Conservation (phyloP, 1,284 basidiomycete species). For the Irpex sp. region DNA sequence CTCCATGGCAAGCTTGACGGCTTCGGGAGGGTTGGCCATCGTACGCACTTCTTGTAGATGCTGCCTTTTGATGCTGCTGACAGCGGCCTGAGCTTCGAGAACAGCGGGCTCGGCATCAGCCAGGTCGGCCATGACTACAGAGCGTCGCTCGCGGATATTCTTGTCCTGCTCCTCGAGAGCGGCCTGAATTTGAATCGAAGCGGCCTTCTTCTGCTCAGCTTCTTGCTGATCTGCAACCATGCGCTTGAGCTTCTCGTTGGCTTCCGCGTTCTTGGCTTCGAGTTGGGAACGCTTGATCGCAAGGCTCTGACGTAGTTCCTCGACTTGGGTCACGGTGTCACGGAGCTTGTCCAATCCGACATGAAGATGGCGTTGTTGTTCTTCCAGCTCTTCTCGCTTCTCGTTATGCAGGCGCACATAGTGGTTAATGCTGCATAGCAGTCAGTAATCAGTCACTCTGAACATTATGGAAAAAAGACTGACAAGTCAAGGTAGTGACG, state of each 20-base stretch:
- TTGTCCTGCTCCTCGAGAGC: conserved; percentile 90
- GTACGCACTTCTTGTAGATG: conserved; percentile 97
- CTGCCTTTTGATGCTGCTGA: conserved; percentile 96
- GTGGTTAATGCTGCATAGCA: conserved; percentile 79
- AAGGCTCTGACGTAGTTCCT: conserved; percentile 93
- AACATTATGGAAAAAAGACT: conserved; percentile 34
- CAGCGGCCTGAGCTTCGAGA: conserved; percentile 90
- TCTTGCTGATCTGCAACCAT: conserved; percentile 99
- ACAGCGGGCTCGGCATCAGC: conserved; percentile 99
- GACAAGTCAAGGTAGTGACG: conserved; percentile 98
- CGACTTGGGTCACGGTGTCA: conserved; percentile 94
- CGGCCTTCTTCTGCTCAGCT: conserved; percentile 96
- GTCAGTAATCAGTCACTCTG: neutral
- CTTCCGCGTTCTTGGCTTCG: conserved; percentile 90
- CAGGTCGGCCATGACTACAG: conserved; percentile 92
- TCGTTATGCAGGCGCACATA: conserved; percentile 96
- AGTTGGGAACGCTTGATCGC: conserved; percentile 93
- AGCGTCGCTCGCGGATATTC: conserved; percentile 83
- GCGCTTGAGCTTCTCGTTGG: conserved; percentile 94
- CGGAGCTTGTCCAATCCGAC: conserved; percentile 97
- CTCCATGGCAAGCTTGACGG: conserved; percentile 98
- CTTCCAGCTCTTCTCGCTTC: conserved; percentile 98
- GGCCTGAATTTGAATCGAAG: conserved; percentile 94
- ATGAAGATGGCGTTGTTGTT: conserved; percentile 98
- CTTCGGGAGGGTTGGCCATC: conserved; percentile 98